Evolutionary conservation across 2,329 filamentous ascomycete species (phyloP).

Genomic region (Diaporthe sp.): DNA sequence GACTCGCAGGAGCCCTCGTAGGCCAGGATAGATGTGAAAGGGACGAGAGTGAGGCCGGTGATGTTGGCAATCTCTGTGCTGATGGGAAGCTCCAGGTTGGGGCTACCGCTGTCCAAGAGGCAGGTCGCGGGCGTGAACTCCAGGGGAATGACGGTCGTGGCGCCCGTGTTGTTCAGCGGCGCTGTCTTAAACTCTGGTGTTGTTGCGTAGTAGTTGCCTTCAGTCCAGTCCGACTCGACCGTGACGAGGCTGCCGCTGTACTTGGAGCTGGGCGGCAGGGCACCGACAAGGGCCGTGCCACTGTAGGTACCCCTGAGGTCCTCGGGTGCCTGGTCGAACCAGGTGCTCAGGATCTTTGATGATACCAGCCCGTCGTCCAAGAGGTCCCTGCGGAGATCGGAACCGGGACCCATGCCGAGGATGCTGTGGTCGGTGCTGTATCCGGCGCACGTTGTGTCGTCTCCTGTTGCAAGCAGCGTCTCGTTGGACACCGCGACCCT

Average conservation of each 20-base stretch:
- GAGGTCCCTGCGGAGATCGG: not conserved
- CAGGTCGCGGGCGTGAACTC: not conserved
- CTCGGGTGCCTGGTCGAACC: conserved; percentile 2
- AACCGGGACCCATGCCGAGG: not conserved
- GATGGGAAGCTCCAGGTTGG: conserved; percentile 12
- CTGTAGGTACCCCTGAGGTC: not conserved
- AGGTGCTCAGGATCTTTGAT: not conserved
- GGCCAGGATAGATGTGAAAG: not conserved
- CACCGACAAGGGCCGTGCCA: not conserved
- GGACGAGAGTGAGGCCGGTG: not conserved
- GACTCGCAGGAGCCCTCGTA: conserved; percentile 12
- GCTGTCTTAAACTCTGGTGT: not conserved
- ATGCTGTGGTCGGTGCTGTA: conserved; percentile 8
- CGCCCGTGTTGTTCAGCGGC: not conserved
- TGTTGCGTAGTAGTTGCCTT: not conserved
- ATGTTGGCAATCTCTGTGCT: not conserved
- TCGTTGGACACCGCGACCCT: not conserved
- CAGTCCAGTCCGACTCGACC: conserved; percentile 3
- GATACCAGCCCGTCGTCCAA: not conserved
- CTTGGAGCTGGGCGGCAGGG: not conserved
- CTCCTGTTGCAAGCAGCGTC: conserved; percentile 6
- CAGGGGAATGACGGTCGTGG: not conserved
- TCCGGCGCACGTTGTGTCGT: not conserved
- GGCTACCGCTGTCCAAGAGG: conserved; percentile 19
- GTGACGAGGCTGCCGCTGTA: not conserved